These are phyloP conservation scores for Eucalyptus caleyi DNA, from an alignment of 345 rosid genomes.

Conservation along the genomic window DNA sequence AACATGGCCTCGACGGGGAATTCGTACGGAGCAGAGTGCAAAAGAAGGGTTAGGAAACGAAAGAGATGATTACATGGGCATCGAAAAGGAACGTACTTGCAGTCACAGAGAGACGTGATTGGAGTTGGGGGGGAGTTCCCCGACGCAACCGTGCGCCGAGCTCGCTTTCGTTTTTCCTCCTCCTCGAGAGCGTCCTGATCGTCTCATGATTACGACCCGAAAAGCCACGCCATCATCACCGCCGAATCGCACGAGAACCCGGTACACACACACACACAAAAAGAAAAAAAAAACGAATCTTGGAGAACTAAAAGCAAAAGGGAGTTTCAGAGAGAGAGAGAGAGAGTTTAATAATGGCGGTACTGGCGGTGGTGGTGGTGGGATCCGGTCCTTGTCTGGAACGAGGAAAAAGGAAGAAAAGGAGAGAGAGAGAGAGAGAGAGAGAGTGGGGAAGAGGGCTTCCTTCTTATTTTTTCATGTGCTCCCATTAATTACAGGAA, in stretches of 20 bases:
- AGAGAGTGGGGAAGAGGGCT: not conserved
- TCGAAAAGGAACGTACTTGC: not conserved
- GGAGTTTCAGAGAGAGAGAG: not conserved
- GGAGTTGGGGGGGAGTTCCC: not conserved
- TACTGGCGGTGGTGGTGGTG: not conserved
- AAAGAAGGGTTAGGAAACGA: not conserved
- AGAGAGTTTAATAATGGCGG: not conserved
- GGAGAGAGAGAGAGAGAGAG: no score
- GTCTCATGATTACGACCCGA: not conserved
- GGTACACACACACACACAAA: fast-evolving
- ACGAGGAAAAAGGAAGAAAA: not conserved
- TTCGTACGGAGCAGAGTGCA: not conserved
- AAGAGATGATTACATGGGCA: not conserved
- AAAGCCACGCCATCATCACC: not conserved
- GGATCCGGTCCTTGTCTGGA: not conserved
- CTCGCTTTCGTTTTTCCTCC: not conserved
- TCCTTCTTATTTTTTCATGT: not conserved
- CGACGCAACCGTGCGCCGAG: not conserved
- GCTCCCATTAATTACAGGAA: not conserved
- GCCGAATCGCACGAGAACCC: not conserved
- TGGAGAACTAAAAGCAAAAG: not conserved
- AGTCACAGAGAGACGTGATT: not conserved
- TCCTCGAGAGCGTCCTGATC: not conserved
- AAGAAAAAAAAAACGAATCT: not conserved
- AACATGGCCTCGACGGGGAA: not conserved